phyloP scores from a whole-genome alignment of 768 basidiomycete species.

The Termitomyces titanicus region DNA sequence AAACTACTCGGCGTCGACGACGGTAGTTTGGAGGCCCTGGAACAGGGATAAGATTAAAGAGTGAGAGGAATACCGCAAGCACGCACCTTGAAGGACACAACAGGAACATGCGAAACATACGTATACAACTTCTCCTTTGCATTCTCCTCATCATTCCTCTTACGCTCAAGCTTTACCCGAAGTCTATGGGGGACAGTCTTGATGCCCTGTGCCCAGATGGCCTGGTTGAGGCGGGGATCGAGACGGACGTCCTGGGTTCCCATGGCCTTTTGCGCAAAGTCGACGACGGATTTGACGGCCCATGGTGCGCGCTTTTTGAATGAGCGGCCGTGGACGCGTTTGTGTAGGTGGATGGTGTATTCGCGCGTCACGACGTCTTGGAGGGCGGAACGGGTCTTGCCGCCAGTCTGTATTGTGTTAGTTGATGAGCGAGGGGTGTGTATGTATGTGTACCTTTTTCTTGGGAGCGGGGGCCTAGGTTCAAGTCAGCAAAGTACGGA shows the following conservation, averaged over 20 bases:
- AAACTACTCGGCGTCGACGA: constrained; percentile 79
- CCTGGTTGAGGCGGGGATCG: constrained; percentile 96
- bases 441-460: constrained; percentile 56
- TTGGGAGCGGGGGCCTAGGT: constrained; percentile 47
- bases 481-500: background rate
- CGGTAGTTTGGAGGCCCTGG: constrained; percentile 81
- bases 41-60: constrained; percentile 7
- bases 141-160: constrained; percentile 89
- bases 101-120: constrained; percentile 80
- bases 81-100: constrained; percentile 80
- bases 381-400: constrained; percentile 94
- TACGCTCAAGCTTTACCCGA: constrained; percentile 92
- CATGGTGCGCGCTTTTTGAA: constrained; percentile 98
- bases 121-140: constrained; percentile 98
- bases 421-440: background rate
- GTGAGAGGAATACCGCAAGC: background rate
- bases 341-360: constrained; percentile 98
- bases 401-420: constrained; percentile 45
- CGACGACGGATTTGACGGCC: constrained; percentile 92
- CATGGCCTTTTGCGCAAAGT: constrained; percentile 93
- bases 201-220: constrained; percentile 90
- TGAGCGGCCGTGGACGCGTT: constrained; percentile 84
- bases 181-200: constrained; percentile 91
- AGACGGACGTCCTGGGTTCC: constrained; percentile 91
- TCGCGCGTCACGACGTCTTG: constrained; percentile 98